A percentile compares a stretch with the other conserved stretches of the same genome.
phyloP scores from a whole-genome alignment of 306 rosid genomes.

The Ammopiptanthus mongolicus region DNA sequence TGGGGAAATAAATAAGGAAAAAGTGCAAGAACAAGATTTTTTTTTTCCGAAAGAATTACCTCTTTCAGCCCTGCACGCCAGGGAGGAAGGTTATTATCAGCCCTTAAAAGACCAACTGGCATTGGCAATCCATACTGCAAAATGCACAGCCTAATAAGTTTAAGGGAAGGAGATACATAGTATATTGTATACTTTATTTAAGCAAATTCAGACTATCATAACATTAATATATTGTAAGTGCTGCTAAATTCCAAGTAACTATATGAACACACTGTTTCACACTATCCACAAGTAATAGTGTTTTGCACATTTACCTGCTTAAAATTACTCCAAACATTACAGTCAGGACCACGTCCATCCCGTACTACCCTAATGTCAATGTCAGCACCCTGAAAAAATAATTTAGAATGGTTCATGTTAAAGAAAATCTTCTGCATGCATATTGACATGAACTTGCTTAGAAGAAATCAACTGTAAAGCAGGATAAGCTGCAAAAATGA shows the following conservation, averaged over 20 bases:
- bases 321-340: slow-evolving; percentile 98
- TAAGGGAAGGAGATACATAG: background rate
- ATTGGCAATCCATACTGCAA: slow-evolving; percentile 79
- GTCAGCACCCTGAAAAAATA: slow-evolving; percentile 85
- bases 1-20: background rate
- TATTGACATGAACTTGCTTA: slow-evolving; percentile 4
- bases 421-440: background rate
- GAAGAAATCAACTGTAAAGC: background rate
- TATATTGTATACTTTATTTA: background rate
- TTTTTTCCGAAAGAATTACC: slow-evolving; percentile 39
- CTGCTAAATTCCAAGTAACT: slow-evolving; percentile 4
- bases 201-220: background rate
- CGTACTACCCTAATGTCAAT: slow-evolving; percentile 97
- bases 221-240: background rate
- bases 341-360: slow-evolving; percentile 95
- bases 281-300: background rate
- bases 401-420: slow-evolving; percentile 29
- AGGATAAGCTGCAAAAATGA: background rate
- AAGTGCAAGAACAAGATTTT: background rate
- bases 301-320: slow-evolving; percentile 65
- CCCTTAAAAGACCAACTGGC: slow-evolving; percentile 83
- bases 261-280: background rate
- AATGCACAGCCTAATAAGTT: slow-evolving; percentile 26
- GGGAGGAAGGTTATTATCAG: slow-evolving; percentile 95
- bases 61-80: slow-evolving; percentile 91